These are phyloP conservation scores for Eimeria maxima DNA, from an alignment of 169 alveolate genomes.

Conservation along the genomic window DNA sequence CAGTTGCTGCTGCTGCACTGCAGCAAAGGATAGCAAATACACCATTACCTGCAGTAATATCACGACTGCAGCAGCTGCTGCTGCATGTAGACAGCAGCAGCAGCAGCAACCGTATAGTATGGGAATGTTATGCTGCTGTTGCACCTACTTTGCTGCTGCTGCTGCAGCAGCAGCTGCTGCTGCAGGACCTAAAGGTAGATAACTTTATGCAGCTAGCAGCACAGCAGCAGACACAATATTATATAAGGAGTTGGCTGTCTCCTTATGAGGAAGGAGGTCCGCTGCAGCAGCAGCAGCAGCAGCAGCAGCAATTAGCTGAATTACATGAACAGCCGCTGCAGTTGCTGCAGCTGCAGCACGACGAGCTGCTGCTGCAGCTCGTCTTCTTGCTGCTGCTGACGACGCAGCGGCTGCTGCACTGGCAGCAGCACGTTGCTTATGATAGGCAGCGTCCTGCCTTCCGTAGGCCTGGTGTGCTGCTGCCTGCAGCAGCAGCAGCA, in stretches of 20 bases:
- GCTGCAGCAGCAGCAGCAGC: conserved; percentile 60
- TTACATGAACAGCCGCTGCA: too few species aligned
- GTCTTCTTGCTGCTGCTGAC: conserved; percentile 52
- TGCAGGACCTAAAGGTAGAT: neutral
- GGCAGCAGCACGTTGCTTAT: conserved; percentile 52
- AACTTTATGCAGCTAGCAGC: conserved; percentile 16
- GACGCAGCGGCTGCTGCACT: conserved; percentile 54
- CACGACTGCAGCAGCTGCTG: conserved; percentile 66
- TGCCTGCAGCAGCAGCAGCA: conserved; percentile 31
- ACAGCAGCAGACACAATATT: neutral
- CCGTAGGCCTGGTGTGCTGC: conserved; percentile 30
- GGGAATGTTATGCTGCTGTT: conserved; percentile 41
- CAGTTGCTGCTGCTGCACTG: conserved; percentile 20
- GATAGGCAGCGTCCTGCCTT: conserved; percentile 44
- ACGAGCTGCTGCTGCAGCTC: conserved; percentile 56
- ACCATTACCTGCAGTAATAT: conserved; percentile 64
- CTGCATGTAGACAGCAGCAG: conserved; percentile 56
- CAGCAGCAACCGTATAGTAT: conserved; percentile 31
- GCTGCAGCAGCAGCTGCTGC: neutral
- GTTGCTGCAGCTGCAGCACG: too few species aligned
- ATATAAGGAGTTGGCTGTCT: neutral
- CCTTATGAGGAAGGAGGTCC: neutral
- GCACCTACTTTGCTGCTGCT: conserved; percentile 37
- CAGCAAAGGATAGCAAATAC: conserved; percentile 14
- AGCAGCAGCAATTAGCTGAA: conserved; percentile 33